phyloP scores from a whole-genome alignment of 2,329 filamentous ascomycete species.

The Cladosporium sp. region DNA sequence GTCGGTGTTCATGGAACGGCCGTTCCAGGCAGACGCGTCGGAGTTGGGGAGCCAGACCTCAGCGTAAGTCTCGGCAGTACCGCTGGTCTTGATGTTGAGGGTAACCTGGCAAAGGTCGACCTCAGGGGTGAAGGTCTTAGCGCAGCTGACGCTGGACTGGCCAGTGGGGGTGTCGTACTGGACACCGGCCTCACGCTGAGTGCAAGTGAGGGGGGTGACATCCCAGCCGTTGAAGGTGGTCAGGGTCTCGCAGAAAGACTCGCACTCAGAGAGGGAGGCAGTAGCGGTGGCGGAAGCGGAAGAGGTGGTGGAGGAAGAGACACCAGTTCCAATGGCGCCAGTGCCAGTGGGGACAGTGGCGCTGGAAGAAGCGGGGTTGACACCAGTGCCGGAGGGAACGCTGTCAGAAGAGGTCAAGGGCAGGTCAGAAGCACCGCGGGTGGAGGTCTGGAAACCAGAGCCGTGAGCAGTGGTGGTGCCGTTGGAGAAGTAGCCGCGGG shows the following conservation, averaged over 20 bases:
- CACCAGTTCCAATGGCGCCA: constrained; percentile 1
- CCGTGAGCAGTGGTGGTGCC: neutral
- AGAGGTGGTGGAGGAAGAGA: neutral
- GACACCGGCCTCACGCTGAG: constrained; percentile 4
- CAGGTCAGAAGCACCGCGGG: neutral
- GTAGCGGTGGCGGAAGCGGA: constrained; percentile 3
- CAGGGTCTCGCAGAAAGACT: constrained; percentile 13
- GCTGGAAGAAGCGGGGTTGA: neutral
- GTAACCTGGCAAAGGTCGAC: constrained; percentile 39
- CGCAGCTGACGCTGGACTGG: constrained; percentile 19
- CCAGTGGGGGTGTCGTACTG: constrained; percentile 1
- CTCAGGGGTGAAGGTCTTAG: constrained; percentile 20
- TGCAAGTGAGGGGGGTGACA: constrained; percentile 13
- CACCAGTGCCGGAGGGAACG: no score
- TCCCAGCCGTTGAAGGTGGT: constrained; percentile 11
- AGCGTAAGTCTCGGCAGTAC: constrained; percentile 37
- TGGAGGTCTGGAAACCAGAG: constrained; percentile 4
- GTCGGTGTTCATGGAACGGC: constrained; percentile 32
- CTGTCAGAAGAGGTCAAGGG: constrained; percentile 1
- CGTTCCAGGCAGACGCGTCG: constrained; percentile 27
- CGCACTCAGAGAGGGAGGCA: constrained; percentile 10
- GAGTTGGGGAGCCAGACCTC: constrained; percentile 43
- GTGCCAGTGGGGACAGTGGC: neutral
- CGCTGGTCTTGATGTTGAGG: constrained; percentile 37
- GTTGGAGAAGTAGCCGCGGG: constrained; percentile 9